A percentile compares a stretch with the other conserved stretches of the same genome.
phyloP scores from a whole-genome alignment of 2,329 filamentous ascomycete genomes.

The Fusarium vanettenii region DNA sequence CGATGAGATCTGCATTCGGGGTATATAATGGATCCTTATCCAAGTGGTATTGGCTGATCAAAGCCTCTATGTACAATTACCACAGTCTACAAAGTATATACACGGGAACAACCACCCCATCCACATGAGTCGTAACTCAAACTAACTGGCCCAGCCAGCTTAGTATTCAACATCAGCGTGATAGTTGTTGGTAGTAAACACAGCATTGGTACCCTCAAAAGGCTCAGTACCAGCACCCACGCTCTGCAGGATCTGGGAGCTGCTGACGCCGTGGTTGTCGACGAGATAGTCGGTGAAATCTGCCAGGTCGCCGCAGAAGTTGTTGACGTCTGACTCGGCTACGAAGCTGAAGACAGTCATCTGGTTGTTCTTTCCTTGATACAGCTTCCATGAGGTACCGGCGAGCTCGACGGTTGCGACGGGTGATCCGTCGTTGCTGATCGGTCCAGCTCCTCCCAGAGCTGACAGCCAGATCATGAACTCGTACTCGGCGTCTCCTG shows the following conservation, averaged over 20 bases:
- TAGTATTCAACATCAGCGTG: conserved; percentile 10
- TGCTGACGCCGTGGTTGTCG: conserved; percentile 57
- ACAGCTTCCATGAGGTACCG: conserved; percentile 65
- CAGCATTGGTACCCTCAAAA: conserved; percentile 59
- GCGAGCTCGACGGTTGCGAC: conserved; percentile 66
- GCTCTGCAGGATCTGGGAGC: conserved; percentile 63
- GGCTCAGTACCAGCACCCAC: conserved; percentile 68
- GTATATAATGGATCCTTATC: neutral
- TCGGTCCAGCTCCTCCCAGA: conserved; percentile 38
- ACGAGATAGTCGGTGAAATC: conserved; percentile 68
- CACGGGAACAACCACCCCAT: neutral
- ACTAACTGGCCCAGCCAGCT: neutral
- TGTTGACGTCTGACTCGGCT: conserved; percentile 52
- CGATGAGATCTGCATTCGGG: neutral
- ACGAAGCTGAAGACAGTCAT: conserved; percentile 69
- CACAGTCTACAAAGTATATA: neutral
- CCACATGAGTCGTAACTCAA: neutral
- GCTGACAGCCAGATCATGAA: conserved; percentile 42
- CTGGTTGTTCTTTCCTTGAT: conserved; percentile 64
- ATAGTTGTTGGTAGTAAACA: conserved; percentile 33
- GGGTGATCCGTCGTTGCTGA: conserved; percentile 58
- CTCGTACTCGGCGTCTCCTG: conserved; percentile 59
- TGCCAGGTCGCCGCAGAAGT: conserved; percentile 67
- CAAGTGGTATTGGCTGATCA: neutral
- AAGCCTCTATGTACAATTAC: neutral